Conservation (phyloP, 2,329 filamentous ascomycete genomes). For the Metarhizium robertsii region DNA sequence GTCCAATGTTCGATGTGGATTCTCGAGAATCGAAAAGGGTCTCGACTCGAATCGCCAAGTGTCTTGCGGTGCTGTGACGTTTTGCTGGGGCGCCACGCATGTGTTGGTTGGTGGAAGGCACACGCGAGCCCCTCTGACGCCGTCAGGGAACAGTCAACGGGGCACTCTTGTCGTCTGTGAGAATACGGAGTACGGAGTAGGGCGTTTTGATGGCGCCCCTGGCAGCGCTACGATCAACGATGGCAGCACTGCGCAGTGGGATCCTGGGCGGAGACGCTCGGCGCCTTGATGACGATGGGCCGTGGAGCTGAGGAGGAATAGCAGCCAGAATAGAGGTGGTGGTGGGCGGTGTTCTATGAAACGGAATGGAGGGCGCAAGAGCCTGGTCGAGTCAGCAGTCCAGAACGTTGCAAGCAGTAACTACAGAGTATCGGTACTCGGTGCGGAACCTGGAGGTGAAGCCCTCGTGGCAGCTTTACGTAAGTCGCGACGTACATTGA, state of each 20-base stretch:
- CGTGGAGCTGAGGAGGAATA: background rate
- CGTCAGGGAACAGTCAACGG: background rate
- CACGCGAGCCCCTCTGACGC: background rate
- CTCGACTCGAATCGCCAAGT: constrained; percentile 11
- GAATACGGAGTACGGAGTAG: no score
- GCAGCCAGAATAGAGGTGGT: background rate
- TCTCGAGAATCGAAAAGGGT: constrained; percentile 2
- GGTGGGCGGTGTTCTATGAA: no score
- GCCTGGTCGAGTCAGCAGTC: no score
- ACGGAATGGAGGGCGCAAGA: no score
- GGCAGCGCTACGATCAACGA: background rate
- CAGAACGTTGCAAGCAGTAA: no score
- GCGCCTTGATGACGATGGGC: background rate
- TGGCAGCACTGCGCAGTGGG: background rate
- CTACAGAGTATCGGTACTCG: no score
- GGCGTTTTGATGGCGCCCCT: background rate
- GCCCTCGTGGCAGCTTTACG: no score
- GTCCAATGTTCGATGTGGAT: background rate
- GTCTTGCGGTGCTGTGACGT: constrained; percentile 12
- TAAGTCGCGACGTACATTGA: no score
- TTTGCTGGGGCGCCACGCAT: constrained; percentile 8
- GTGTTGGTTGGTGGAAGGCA: background rate
- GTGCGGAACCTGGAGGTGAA: no score
- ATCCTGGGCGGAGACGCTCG: background rate
- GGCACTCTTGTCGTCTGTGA: background rate